A percentile compares a stretch with the other conserved stretches of the same genome.
These are phyloP conservation scores for Bruguiera hainesii DNA, from an alignment of 441 rosid genomes.

Conservation along the genomic window DNA sequence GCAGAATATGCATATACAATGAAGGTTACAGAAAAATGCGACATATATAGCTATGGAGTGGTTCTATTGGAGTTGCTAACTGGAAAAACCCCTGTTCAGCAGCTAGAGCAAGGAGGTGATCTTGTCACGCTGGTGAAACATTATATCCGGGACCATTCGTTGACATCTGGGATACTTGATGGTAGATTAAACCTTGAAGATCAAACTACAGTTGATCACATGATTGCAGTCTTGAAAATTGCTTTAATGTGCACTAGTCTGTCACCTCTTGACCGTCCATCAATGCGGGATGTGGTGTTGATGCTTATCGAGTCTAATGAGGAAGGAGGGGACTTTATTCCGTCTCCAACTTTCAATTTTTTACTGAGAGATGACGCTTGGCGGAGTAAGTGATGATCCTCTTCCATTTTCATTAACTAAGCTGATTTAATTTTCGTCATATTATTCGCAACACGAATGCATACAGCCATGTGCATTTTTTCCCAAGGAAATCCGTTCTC, in stretches of 20 bases:
- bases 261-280: slow-evolving; percentile 78
- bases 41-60: slow-evolving; percentile 92
- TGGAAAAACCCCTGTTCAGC: slow-evolving; percentile 82
- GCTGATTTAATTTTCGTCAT: slow-evolving; percentile 15
- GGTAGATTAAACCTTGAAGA: slow-evolving; percentile 62
- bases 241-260: slow-evolving; percentile 72
- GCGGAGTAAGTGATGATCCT: slow-evolving; percentile 17
- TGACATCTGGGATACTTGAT: slow-evolving; percentile 59
- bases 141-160: slow-evolving; percentile 53
- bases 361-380: slow-evolving; percentile 32
- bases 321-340: slow-evolving; percentile 40
- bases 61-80: slow-evolving; percentile 85
- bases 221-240: slow-evolving; percentile 71
- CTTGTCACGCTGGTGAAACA: slow-evolving; percentile 69
- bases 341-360: slow-evolving; percentile 40
- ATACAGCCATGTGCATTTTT: slow-evolving; percentile 28
- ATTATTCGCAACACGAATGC: slow-evolving; percentile 21
- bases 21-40: slow-evolving; percentile 98
- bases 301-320: slow-evolving; percentile 88
- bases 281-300: slow-evolving; percentile 87
- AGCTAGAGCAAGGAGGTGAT: slow-evolving; percentile 85
- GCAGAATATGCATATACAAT: slow-evolving; percentile 95
- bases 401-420: slow-evolving; percentile 13
- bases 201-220: slow-evolving; percentile 52
- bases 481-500: background rate